Percentiles rank a stretch among this genome's conserved stretches.
Evolutionary conservation across 139 green algal genomes (phyloP).

Genomic region (Chlamydomonas sp.): DNA sequence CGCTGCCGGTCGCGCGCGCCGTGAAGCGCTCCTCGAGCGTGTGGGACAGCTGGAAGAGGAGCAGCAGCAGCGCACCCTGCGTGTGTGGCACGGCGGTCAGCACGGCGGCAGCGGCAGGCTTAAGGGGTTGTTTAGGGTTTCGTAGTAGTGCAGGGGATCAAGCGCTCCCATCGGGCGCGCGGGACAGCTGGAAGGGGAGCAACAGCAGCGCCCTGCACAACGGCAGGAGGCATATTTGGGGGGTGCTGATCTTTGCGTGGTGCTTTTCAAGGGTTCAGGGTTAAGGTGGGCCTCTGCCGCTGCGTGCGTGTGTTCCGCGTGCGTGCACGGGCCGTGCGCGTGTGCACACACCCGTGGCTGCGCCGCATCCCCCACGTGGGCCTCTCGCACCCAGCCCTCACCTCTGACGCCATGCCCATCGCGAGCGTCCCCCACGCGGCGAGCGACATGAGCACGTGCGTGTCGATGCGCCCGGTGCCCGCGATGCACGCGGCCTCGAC

Average conservation of each 20-base stretch:
- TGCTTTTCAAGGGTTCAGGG: no score
- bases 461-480: slow-evolving; percentile 52
- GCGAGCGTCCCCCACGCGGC: slow-evolving; percentile 61
- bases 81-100: no score
- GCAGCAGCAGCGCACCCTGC: slow-evolving; percentile 76
- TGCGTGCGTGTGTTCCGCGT: no score
- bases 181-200: slow-evolving; percentile 67
- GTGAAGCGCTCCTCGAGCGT: slow-evolving; percentile 63
- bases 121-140: no score
- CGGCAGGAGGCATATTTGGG: no score
- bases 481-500: slow-evolving; percentile 28
- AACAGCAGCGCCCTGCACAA: slow-evolving; percentile 74
- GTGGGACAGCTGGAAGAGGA: slow-evolving; percentile 71
- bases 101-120: no score
- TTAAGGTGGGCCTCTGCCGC: no score
- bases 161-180: slow-evolving; percentile 58
- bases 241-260: no score
- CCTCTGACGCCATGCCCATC: slow-evolving; percentile 63
- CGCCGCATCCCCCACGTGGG: not conserved
- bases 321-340: no score
- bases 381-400: slow-evolving; percentile 20
- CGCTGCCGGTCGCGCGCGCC: slow-evolving; percentile 42
- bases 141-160: slow-evolving; percentile 49
- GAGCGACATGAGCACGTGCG: slow-evolving; percentile 77
- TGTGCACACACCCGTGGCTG: not conserved